phyloP scores from a whole-genome alignment of 768 basidiomycete genomes.

The Lentinula raphanica region DNA sequence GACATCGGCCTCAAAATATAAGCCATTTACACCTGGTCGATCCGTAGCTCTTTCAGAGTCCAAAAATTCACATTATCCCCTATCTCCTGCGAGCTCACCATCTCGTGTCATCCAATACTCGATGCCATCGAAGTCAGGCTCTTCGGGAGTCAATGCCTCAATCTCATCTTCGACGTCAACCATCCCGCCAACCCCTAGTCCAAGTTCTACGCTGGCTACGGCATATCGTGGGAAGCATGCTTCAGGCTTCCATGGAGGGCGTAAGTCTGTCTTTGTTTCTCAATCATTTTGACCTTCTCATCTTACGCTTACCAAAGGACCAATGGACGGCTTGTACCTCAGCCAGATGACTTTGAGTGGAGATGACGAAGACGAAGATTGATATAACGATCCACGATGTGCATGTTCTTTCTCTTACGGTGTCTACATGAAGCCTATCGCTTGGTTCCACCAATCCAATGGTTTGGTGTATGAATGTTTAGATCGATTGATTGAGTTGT shows the following conservation, averaged over 20 bases:
- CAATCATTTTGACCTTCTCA: not conserved
- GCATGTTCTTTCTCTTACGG: not conserved
- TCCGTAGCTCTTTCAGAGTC: not conserved
- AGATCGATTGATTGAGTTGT: too few relatives aligned
- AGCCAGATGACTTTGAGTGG: not conserved
- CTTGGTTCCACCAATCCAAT: not conserved
- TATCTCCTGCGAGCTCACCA: not conserved
- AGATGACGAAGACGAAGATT: not conserved
- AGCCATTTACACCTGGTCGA: not conserved
- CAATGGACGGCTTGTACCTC: constrained; percentile 5
- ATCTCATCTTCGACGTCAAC: constrained; percentile 4
- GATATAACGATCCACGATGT: not conserved
- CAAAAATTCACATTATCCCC: not conserved
- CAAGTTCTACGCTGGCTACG: not conserved
- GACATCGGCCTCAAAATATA: not conserved
- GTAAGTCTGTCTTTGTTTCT: not conserved
- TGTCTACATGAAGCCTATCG: not conserved
- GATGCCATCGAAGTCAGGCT: not conserved
- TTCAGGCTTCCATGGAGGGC: not conserved
- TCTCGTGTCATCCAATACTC: constrained; percentile 4
- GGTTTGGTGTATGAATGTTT: not conserved
- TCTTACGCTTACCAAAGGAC: not conserved
- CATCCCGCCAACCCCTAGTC: not conserved
- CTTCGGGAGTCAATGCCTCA: not conserved
- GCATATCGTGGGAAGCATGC: constrained; percentile 6